Conservation (phyloP, 75 land plant species). For the Sequoia sempervirens region DNA sequence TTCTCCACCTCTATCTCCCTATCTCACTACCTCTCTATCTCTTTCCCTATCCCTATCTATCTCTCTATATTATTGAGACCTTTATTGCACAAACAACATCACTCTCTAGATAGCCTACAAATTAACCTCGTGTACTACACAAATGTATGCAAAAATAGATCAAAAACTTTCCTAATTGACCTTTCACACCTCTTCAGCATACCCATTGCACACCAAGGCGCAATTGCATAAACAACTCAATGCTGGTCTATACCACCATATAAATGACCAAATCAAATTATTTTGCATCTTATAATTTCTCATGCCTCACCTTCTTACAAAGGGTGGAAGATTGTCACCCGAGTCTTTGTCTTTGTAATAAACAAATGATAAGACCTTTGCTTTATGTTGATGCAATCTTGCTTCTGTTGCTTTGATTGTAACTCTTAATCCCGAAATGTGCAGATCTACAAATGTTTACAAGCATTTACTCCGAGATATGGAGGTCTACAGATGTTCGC, state of each 20-base stretch:
- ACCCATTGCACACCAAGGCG: too few relatives aligned
- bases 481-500: neutral
- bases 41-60: too few relatives aligned
- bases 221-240: too few relatives aligned
- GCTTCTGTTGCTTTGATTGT: neutral
- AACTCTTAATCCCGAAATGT: neutral
- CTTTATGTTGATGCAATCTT: neutral
- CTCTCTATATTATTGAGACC: too few relatives aligned
- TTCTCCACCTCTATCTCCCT: too few relatives aligned
- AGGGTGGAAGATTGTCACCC: neutral
- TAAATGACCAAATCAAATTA: neutral
- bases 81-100: too few relatives aligned
- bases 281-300: neutral
- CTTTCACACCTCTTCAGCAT: too few relatives aligned
- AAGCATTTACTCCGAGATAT: neutral
- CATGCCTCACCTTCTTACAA: neutral
- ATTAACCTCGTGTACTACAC: too few relatives aligned
- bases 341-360: neutral
- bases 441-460: neutral
- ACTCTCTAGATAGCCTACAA: too few relatives aligned
- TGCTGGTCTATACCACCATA: neutral
- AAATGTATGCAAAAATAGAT: too few relatives aligned
- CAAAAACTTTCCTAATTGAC: too few relatives aligned
- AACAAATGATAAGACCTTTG: neutral
- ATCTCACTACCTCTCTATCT: too few relatives aligned